Conservation (phyloP, 2,329 filamentous ascomycete species). For the Penicillium sp. region DNA sequence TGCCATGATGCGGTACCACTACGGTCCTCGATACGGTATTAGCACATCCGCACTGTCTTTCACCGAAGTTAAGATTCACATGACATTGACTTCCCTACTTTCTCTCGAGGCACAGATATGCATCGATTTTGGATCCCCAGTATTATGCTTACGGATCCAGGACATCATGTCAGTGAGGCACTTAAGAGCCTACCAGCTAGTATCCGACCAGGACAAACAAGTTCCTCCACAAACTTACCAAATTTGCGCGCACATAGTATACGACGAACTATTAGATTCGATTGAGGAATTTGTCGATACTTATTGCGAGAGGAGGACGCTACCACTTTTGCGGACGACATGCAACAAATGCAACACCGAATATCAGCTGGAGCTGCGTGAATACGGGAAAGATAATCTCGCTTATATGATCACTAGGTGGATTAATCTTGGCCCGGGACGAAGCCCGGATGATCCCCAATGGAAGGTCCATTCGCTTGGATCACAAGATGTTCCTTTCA, state of each 20-base stretch:
- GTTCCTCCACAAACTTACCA: background rate
- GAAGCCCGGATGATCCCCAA: background rate
- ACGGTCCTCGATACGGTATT: constrained; percentile 8
- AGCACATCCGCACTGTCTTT: constrained; percentile 8
- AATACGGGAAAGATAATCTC: background rate
- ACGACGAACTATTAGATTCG: too few species aligned
- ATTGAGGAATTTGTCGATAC: background rate
- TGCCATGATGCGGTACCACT: constrained; percentile 10
- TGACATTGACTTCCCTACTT: background rate
- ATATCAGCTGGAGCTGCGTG: constrained; percentile 3
- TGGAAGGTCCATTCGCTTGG: background rate
- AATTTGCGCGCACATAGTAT: background rate
- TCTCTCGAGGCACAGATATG: constrained; percentile 15
- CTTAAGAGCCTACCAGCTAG: background rate
- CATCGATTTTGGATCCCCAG: background rate
- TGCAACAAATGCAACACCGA: constrained; percentile 5
- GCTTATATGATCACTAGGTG: constrained; percentile 8
- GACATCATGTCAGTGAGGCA: constrained; percentile 2
- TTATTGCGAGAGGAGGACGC: background rate
- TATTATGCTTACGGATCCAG: constrained; percentile 7
- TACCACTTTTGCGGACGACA: background rate
- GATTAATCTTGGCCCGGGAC: constrained; percentile 8
- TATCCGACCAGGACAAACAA: background rate
- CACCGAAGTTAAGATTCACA: constrained; percentile 36
- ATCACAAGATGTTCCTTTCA: too few species aligned